These are phyloP conservation scores for Globisporangium splendens DNA, from an alignment of 352 stramenopile species.

Conservation along the genomic window DNA sequence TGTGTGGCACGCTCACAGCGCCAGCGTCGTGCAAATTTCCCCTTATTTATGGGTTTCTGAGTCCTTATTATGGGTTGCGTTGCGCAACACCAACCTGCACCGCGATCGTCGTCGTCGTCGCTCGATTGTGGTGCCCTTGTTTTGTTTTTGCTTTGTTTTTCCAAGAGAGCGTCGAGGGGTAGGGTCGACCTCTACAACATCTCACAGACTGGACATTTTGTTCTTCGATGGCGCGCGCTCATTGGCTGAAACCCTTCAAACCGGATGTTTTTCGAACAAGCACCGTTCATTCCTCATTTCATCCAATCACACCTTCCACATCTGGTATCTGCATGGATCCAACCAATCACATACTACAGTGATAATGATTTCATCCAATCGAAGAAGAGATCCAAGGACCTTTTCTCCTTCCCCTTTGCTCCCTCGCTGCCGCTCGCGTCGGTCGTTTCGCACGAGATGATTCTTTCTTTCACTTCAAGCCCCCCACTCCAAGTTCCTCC, in stretches of 20 bases:
- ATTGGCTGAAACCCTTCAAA: slow-evolving; percentile 8
- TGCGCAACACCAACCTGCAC: too few relatives aligned
- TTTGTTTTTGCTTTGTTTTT: too few relatives aligned
- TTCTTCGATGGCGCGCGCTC: slow-evolving; percentile 2
- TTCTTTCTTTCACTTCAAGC: slow-evolving; percentile 40
- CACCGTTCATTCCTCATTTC: background rate
- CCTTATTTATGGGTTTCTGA: too few relatives aligned
- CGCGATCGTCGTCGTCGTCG: too few relatives aligned
- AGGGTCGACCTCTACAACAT: too few relatives aligned
- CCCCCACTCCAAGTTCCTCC: background rate
- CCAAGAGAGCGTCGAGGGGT: too few relatives aligned
- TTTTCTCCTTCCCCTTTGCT: slow-evolving; percentile 3
- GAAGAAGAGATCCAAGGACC: background rate
- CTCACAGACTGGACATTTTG: background rate
- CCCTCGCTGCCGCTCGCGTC: background rate
- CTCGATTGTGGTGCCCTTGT: too few relatives aligned
- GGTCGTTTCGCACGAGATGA: slow-evolving; percentile 17
- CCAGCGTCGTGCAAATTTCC: too few relatives aligned
- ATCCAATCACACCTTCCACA: background rate
- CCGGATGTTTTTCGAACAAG: slow-evolving; percentile 4
- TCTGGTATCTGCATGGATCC: slow-evolving; percentile 1
- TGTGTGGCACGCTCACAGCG: too few relatives aligned
- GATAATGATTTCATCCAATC: background rate
- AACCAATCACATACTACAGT: too few relatives aligned
- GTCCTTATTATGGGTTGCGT: too few relatives aligned